Base-by-base conservation (phyloP, 164 flowering plant species). In the Brasenia schreberi region DNA sequence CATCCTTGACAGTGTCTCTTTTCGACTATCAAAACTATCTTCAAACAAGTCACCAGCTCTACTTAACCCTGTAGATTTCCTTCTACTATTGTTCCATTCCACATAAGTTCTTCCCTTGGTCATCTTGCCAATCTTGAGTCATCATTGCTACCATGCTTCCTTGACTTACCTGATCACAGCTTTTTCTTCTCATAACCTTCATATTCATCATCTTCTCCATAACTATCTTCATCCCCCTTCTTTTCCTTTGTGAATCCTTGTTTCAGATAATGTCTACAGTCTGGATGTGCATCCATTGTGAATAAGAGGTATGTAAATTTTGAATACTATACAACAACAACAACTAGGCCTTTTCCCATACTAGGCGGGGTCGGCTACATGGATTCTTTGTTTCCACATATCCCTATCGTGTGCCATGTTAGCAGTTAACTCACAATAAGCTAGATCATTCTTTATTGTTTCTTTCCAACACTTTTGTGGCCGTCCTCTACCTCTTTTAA, bases 121-220 rank as follows among this genome's bases (percentile, higher is more conserved):
- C 72, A 14, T 79, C 69, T 58, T 84, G 96, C 68, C 79, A 67
- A 4, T 81, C 96, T 43, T 84, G 91, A 70, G 16, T 87, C 92
- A 67, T 82, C 96, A 64, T 72, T 80, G 75, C 71, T 78, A 63
- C 77, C 69, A 18, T 83, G 73, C 76, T 79, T 88, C 73, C 82
- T 85, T 43, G 88, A 78, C 75, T 80, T 92, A 77, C 90, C 80
- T 16, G 88, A 85, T 67, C 84, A 74, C 68, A 84, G 85, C 79
- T 81, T 88, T 79, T 84, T 84, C 80, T 82, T 89, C 19, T 89
- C 94, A 78, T 73, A 77, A 18, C 75, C 81, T 66, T 87, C 98
- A 85, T 82, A 82, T 19, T 84, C 96, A 60, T 83, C 96, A 65
- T 85, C 86, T 33, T 89, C 96, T 68, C 77, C 81, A 60, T 68